Evolutionary conservation across 2,329 filamentous ascomycete species (phyloP).

Genomic region (Penicillium sp.): DNA sequence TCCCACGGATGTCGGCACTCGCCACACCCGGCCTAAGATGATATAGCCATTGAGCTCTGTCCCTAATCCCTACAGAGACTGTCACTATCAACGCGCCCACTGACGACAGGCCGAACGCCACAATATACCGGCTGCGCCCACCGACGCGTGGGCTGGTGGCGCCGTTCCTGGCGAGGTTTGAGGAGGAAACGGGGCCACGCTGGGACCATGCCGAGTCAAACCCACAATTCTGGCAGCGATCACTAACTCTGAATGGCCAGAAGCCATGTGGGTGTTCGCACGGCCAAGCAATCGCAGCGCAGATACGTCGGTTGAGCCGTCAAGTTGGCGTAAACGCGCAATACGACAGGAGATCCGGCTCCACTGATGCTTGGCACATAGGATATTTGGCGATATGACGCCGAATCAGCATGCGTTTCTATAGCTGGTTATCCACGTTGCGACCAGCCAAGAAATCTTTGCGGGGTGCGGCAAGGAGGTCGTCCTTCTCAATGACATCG

Average conservation of each 20-base stretch:
- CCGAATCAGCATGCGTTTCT: background rate
- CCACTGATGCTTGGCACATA: conserved; percentile 2
- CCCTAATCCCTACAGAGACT: background rate
- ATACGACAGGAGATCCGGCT: background rate
- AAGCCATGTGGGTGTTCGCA: conserved; percentile 2
- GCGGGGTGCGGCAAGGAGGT: conserved; percentile 4
- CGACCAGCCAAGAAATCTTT: background rate
- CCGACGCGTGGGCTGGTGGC: background rate
- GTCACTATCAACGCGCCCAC: background rate
- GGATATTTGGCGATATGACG: background rate
- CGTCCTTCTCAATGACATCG: background rate
- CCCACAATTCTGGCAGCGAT: conserved; percentile 1
- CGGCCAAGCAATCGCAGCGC: background rate
- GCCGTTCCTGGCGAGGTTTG: background rate
- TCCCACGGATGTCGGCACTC: conserved; percentile 1
- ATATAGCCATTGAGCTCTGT: too few species aligned
- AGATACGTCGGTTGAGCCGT: background rate
- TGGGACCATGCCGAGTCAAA: too few species aligned
- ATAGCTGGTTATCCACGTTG: background rate
- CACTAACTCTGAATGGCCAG: background rate
- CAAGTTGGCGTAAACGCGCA: background rate
- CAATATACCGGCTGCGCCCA: background rate
- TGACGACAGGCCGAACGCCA: background rate
- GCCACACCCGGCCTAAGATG: too few species aligned
- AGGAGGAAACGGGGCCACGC: background rate